Percentiles rank a stretch among this genome's conserved stretches.
Conservation (phyloP, 2,329 filamentous ascomycete genomes). For the Lachnellula hyalina region DNA sequence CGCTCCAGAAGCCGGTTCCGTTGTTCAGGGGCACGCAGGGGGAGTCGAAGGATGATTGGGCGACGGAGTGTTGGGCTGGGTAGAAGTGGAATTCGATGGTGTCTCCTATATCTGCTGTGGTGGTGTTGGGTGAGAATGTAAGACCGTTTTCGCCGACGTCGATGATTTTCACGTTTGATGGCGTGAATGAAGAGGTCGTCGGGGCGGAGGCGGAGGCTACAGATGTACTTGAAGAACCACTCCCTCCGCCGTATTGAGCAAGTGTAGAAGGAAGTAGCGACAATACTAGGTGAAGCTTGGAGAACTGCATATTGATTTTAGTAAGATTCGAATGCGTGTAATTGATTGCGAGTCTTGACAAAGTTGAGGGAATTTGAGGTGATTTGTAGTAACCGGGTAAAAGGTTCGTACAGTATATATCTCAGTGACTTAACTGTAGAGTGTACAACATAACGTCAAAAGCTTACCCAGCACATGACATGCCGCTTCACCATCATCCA, state of each 20-base stretch:
- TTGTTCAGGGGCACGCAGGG: slow-evolving; percentile 30
- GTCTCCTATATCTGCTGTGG: slow-evolving; percentile 45
- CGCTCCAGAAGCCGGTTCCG: slow-evolving; percentile 24
- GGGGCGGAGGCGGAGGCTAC: slow-evolving; percentile 9
- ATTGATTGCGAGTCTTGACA: not conserved
- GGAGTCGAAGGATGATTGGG: slow-evolving; percentile 31
- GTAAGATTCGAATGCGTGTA: not conserved
- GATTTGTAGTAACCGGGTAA: not conserved
- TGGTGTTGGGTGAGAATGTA: slow-evolving; percentile 45
- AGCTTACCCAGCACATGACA: not conserved
- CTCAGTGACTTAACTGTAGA: not conserved
- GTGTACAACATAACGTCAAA: not conserved
- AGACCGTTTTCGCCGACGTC: slow-evolving; percentile 33
- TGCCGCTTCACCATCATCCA: not conserved
- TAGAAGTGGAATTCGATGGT: slow-evolving; percentile 51
- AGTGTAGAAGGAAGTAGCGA: slow-evolving; percentile 19
- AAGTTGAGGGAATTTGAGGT: not conserved
- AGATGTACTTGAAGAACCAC: slow-evolving; percentile 8
- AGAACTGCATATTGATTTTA: slow-evolving; percentile 26
- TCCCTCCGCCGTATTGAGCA: slow-evolving; percentile 12
- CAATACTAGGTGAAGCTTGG: slow-evolving; percentile 17
- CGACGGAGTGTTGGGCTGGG: slow-evolving; percentile 46
- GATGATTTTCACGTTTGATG: slow-evolving; percentile 29
- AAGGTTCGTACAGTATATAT: not conserved
- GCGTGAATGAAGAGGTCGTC: slow-evolving; percentile 15